phyloP scores from a whole-genome alignment of 768 basidiomycete species.

The Agaricus sinodeliciosus region DNA sequence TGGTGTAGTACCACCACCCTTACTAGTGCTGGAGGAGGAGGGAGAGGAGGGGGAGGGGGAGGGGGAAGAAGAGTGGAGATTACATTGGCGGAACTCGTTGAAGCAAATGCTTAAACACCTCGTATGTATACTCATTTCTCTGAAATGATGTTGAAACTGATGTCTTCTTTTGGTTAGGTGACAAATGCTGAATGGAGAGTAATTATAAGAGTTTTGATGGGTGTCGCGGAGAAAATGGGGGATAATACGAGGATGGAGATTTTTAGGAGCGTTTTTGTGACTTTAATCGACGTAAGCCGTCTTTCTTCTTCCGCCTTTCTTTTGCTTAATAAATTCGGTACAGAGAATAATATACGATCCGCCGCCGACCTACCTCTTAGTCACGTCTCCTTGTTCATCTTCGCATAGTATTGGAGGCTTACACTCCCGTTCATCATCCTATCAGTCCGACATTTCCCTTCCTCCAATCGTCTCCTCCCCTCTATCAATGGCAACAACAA shows the following conservation, averaged over 20 bases:
- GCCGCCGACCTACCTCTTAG: constrained; percentile 34
- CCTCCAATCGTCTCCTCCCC: not conserved
- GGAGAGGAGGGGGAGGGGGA: constrained; percentile 15
- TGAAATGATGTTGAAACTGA: not conserved
- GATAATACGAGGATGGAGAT: not conserved
- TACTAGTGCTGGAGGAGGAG: not conserved
- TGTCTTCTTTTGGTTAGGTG: not conserved
- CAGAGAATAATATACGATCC: constrained; percentile 52
- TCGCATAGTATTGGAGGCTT: not conserved
- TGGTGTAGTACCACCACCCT: too few species aligned
- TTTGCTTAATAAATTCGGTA: not conserved
- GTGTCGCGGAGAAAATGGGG: not conserved
- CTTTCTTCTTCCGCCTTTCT: constrained; percentile 22
- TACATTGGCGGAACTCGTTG: constrained; percentile 1
- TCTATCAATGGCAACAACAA: not conserved
- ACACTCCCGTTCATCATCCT: not conserved
- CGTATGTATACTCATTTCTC: constrained; percentile 12
- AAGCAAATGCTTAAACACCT: constrained; percentile 17
- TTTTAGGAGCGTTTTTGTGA: not conserved
- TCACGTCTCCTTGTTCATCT: not conserved
- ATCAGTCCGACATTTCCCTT: not conserved
- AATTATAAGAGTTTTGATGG: not conserved
- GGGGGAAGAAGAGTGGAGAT: not conserved
- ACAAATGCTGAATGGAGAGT: constrained; percentile 1
- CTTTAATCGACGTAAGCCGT: not conserved